Evolutionary conservation across 2,329 filamentous ascomycete genomes (phyloP), one percentile per base, ranked within the genome.

Genomic region (Aureobasidium pullulans): DNA sequence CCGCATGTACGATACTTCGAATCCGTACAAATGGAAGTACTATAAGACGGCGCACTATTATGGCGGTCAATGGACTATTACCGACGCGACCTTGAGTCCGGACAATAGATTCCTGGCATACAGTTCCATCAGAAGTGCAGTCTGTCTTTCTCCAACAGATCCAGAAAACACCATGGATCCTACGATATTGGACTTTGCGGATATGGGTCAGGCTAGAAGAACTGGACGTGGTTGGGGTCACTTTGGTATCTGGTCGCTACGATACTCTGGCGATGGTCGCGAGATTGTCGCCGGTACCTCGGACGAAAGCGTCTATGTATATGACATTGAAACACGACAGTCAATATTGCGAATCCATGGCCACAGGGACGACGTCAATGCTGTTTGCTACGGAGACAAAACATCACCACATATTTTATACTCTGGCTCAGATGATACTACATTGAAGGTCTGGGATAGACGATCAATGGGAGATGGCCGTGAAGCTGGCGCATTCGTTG

Each of bases 1-100:
- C 9, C 87, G 92, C 57, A 92, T 99, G 89, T 99, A 97, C 73
- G 93, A 97, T 72, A 97, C 94, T 0, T 92, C 89, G 1, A 96
- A 96, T 66, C 91, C 93, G 0, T 96, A 94, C 73, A 83, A 91
- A 64, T 99, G 94, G 94, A 88, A 87, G 70, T 92, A 96, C 72
- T 96, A 96, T 79, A 97, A 96, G 76, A 74, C 89, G 87, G 72
- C 93, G 87, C 75, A 92, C 93, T 96, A 94, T 72, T 90, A 90
- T 0, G 89, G 86, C 64, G 94, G 92, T 2, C 87, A 90, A 67
- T 99, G 94, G 94, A 97, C 93, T 1, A 87, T 99, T 64, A 97
- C 94, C 13, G 94, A 99, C 73, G 92, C 93, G 1, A 89, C 89
- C 0, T 73, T 97, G 44, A 95, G 89, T 62, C 91, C 92, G 0